Evolutionary conservation across 139 green algal genomes (phyloP).

Genomic region (Nannochloris sp.): DNA sequence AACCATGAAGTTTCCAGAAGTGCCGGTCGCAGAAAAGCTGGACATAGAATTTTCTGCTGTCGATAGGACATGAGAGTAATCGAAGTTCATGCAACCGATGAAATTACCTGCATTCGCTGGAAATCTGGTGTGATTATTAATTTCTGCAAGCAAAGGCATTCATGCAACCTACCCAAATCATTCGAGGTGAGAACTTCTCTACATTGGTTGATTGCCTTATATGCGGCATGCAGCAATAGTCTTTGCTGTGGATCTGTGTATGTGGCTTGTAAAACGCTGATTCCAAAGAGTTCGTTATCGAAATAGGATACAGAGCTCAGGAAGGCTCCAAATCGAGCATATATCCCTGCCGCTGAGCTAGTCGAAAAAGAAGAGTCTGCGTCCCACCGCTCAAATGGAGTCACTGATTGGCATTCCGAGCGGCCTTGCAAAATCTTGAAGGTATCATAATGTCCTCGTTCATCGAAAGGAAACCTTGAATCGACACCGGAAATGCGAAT

Average conservation of each 20-base stretch:
- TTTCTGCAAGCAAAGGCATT: too few relatives aligned
- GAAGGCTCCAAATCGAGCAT: conserved; percentile 53
- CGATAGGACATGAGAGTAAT: conserved; percentile 21
- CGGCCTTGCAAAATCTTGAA: too few relatives aligned
- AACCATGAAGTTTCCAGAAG: conserved; percentile 22
- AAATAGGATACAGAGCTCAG: conserved; percentile 43
- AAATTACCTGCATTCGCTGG: conserved; percentile 20
- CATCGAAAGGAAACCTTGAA: not conserved
- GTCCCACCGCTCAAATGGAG: conserved; percentile 48
- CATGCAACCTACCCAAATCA: too few relatives aligned
- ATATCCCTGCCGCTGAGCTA: not conserved
- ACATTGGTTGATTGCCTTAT: too few relatives aligned
- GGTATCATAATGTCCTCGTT: too few relatives aligned
- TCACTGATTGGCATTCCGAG: not conserved
- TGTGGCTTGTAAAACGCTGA: conserved; percentile 38
- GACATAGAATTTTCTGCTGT: not conserved
- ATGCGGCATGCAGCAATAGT: conserved; percentile 33
- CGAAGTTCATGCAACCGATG: conserved; percentile 42
- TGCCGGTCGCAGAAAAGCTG: conserved; percentile 13
- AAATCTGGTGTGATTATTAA: not conserved
- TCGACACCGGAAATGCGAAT: not conserved
- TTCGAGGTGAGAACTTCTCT: too few relatives aligned
- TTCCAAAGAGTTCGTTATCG: conserved; percentile 48
- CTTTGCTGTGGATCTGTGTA: conserved; percentile 71
- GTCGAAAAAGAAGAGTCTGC: conserved; percentile 13